Conservation (phyloP, 352 stramenopile species). For the Globisporangium barbulae region DNA sequence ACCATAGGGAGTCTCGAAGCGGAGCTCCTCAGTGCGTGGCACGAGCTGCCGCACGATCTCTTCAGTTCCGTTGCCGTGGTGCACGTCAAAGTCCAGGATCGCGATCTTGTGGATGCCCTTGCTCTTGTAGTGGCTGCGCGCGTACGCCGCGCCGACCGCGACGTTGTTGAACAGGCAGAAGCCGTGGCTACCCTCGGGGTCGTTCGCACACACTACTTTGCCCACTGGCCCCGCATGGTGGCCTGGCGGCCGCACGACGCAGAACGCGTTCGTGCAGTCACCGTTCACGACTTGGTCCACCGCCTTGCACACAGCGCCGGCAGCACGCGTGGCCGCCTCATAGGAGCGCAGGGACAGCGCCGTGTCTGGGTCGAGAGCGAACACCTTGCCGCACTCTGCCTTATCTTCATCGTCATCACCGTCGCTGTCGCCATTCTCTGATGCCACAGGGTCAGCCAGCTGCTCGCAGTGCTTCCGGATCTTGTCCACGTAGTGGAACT, state of each 20-base stretch:
- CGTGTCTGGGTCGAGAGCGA: conserved; percentile 72
- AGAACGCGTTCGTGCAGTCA: conserved; percentile 95
- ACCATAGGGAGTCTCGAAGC: conserved; percentile 89
- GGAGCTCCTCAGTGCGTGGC: conserved; percentile 75
- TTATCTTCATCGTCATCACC: conserved; percentile 23
- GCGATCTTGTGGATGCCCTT: conserved; percentile 91
- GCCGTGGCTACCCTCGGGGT: conserved; percentile 84
- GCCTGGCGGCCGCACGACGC: conserved; percentile 93
- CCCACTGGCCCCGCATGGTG: conserved; percentile 95
- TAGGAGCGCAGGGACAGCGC: conserved; percentile 75
- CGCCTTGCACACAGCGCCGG: conserved; percentile 78
- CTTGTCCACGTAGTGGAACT: conserved; percentile 85
- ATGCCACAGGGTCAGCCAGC: conserved; percentile 21
- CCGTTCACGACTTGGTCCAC: conserved; percentile 87
- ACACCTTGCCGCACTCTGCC: conserved; percentile 37
- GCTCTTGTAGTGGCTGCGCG: conserved; percentile 90
- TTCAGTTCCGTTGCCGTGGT: conserved; percentile 98
- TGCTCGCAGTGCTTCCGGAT: conserved; percentile 43
- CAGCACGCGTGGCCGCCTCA: conserved; percentile 72
- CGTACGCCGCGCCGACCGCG: conserved; percentile 95
- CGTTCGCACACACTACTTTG: conserved; percentile 92
- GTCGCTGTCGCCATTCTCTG: conserved; percentile 7
- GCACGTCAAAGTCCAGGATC: conserved; percentile 98
- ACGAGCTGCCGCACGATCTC: conserved; percentile 93
- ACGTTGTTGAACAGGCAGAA: conserved; percentile 99